Conservation (phyloP, 805 yeast species). For the Yueomyces sinensis region DNA sequence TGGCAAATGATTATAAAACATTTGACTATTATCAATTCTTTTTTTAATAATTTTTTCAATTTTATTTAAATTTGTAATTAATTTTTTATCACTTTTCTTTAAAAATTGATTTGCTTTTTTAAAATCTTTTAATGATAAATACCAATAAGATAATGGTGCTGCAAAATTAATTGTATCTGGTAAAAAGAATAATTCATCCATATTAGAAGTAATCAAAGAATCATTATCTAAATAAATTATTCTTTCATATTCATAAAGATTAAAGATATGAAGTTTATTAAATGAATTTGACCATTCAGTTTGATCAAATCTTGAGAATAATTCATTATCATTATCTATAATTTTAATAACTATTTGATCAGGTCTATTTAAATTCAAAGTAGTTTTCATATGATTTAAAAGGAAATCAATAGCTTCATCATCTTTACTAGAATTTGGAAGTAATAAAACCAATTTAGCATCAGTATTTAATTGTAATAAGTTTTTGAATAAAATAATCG, state of each 20-base stretch:
- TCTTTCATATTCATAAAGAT: slow-evolving; percentile 35
- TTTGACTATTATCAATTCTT: slow-evolving; percentile 12
- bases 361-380: slow-evolving; percentile 1
- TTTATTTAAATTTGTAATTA: slow-evolving; percentile 14
- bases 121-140: slow-evolving; percentile 17
- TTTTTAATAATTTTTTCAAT: slow-evolving; percentile 11
- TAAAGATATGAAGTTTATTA: slow-evolving; percentile 42
- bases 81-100: slow-evolving; percentile 7
- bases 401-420: slow-evolving; percentile 1
- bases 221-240: slow-evolving; percentile 49
- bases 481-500: slow-evolving; percentile 33
- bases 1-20: slow-evolving; percentile 30
- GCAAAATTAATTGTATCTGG: slow-evolving; percentile 34
- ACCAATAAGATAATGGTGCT: slow-evolving; percentile 33
- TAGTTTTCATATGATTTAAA: slow-evolving; percentile 3
- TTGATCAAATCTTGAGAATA: slow-evolving; percentile 4
- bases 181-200: slow-evolving; percentile 40
- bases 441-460: slow-evolving; percentile 36
- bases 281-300: slow-evolving; percentile 35
- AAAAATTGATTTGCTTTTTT: slow-evolving; percentile 10
- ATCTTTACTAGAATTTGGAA: slow-evolving; percentile 14
- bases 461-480: slow-evolving; percentile 27
- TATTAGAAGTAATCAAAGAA: slow-evolving; percentile 25
- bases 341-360: slow-evolving; percentile 16
- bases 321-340: slow-evolving; percentile 5